These are phyloP conservation scores for Phlebiopsis flavidoalba DNA, from an alignment of 768 basidiomycete genomes.

Conservation along the genomic window DNA sequence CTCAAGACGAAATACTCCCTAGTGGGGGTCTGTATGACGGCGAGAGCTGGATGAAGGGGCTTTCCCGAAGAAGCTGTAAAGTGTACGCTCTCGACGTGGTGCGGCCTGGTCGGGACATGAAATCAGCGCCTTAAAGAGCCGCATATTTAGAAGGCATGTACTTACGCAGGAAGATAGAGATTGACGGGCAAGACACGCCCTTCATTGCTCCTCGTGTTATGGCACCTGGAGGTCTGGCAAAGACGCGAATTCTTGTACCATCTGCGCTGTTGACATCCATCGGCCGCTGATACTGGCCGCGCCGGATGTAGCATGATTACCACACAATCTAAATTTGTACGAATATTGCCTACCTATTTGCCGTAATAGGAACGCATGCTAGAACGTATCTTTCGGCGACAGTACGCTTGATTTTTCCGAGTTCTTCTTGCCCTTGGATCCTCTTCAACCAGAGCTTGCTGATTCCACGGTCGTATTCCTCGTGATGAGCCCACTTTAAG, in stretches of 20 bases:
- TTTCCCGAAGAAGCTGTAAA: constrained; percentile 40
- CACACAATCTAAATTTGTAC: neutral
- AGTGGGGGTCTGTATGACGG: constrained; percentile 63
- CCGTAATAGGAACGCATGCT: constrained; percentile 61
- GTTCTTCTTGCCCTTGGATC: constrained; percentile 35
- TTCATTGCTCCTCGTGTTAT: constrained; percentile 5
- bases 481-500: constrained; percentile 65
- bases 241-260: constrained; percentile 69
- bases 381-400: constrained; percentile 63
- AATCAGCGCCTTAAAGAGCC: neutral
- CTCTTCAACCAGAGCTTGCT: constrained; percentile 60
- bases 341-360: constrained; percentile 48
- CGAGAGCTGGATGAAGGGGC: constrained; percentile 56
- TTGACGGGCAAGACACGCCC: constrained; percentile 32
- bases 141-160: neutral
- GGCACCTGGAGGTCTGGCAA: constrained; percentile 18
- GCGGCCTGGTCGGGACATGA: constrained; percentile 41
- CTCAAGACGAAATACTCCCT: constrained; percentile 66
- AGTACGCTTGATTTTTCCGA: constrained; percentile 35
- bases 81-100: constrained; percentile 74
- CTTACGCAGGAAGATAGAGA: constrained; percentile 64
- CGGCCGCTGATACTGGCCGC: constrained; percentile 55
- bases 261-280: constrained; percentile 63
- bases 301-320: neutral
- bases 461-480: constrained; percentile 66